phyloP scores from a whole-genome alignment of 345 rosid species.

The Anacardium occidentale region DNA sequence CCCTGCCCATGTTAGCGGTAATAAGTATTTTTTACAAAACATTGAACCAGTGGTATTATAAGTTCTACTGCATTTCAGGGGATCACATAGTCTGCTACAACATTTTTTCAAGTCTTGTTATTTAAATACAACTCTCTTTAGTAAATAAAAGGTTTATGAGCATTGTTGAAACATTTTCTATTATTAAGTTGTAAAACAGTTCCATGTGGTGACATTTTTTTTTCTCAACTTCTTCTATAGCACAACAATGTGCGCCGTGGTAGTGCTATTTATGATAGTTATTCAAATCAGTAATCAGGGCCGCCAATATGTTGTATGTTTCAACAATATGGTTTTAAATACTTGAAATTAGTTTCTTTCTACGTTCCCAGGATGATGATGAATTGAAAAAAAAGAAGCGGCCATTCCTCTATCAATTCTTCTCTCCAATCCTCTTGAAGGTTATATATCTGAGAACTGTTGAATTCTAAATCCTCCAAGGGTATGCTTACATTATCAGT shows the following conservation, averaged over 20 bases:
- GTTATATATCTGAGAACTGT: conserved; percentile 29
- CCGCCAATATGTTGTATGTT: not conserved
- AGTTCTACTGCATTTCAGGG: too few relatives aligned
- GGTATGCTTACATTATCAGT: conserved; percentile 7
- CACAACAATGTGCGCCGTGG: not conserved
- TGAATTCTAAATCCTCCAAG: not conserved
- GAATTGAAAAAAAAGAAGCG: conserved; percentile 65
- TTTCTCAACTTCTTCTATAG: not conserved
- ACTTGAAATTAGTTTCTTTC: not conserved
- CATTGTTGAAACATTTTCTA: not conserved
- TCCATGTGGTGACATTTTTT: not conserved
- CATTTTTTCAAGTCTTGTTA: not conserved
- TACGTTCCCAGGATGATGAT: conserved; percentile 56
- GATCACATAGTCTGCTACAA: too few relatives aligned
- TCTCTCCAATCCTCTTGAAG: conserved; percentile 90
- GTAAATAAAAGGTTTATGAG: not conserved
- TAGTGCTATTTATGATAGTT: not conserved
- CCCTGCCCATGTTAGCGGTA: too few relatives aligned
- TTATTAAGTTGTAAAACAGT: not conserved
- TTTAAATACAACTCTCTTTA: not conserved
- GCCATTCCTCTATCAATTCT: conserved; percentile 64
- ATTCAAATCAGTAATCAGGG: not conserved
- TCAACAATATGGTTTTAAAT: not conserved
- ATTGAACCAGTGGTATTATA: too few relatives aligned
- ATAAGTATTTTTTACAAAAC: too few relatives aligned